Conservation (phyloP, 1,284 basidiomycete species). For the Puccinia coronata region DNA sequence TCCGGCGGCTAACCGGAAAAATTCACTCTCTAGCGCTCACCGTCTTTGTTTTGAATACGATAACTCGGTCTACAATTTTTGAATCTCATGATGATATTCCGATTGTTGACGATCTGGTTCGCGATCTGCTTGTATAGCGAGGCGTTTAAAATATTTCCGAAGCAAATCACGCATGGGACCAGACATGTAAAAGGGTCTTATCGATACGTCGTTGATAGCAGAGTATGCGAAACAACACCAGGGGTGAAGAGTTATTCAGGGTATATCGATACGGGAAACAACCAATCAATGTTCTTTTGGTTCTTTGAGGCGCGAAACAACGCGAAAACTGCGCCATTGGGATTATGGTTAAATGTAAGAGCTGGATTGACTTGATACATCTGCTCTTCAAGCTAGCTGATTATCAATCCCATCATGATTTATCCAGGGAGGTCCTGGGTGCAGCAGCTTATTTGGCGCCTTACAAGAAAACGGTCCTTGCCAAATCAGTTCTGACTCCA, state of each 20-base stretch:
- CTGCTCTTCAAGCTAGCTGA: slow-evolving; percentile 64
- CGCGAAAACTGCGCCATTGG: slow-evolving; percentile 65
- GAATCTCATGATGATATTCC: neutral
- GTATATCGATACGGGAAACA: slow-evolving; percentile 65
- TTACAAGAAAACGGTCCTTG: slow-evolving; percentile 72
- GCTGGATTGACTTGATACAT: slow-evolving; percentile 59
- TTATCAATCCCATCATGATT: neutral
- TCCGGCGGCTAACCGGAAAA: neutral
- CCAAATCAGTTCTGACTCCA: slow-evolving; percentile 65
- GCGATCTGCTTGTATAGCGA: slow-evolving; percentile 7
- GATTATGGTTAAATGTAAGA: slow-evolving; percentile 64
- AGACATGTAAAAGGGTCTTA: slow-evolving; percentile 25
- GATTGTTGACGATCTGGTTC: slow-evolving; percentile 11
- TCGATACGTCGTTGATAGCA: slow-evolving; percentile 61
- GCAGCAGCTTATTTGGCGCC: slow-evolving; percentile 69
- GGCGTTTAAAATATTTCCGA: slow-evolving; percentile 15
- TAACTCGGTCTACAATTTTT: neutral
- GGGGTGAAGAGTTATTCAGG: slow-evolving; percentile 70
- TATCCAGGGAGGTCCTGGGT: slow-evolving; percentile 62
- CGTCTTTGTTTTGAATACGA: neutral
- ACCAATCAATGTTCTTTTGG: slow-evolving; percentile 70
- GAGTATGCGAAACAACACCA: slow-evolving; percentile 72
- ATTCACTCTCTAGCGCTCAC: neutral
- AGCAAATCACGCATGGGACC: slow-evolving; percentile 15
- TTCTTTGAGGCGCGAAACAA: slow-evolving; percentile 68